Evolutionary conservation across 257 asterid genomes (phyloP).

Genomic region (Solanum ossicruentum): DNA sequence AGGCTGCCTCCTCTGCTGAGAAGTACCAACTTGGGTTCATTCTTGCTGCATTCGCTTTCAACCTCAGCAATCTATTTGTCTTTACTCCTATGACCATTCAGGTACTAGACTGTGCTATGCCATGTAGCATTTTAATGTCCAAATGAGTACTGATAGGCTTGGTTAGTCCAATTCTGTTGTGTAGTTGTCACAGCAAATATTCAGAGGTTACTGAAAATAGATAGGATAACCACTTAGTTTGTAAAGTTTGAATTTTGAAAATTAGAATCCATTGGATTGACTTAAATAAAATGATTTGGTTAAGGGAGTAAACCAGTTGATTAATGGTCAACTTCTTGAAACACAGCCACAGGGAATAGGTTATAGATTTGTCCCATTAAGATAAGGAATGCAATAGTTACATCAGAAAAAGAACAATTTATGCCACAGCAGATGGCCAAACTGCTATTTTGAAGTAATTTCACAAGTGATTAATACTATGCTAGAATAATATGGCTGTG

Average conservation of each 20-base stretch:
- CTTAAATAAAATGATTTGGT: neutral
- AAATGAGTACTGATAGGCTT: neutral
- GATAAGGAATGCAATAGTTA: neutral
- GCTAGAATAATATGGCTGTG: neutral
- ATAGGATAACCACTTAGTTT: neutral
- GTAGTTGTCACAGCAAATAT: neutral
- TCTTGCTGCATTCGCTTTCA: slow-evolving; percentile 76
- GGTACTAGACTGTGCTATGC: slow-evolving; percentile 24
- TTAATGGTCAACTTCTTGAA: neutral
- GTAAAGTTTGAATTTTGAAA: neutral
- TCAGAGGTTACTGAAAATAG: neutral
- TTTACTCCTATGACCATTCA: slow-evolving; percentile 94
- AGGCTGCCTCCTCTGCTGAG: slow-evolving; percentile 51
- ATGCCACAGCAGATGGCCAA: neutral
- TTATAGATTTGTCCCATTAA: neutral
- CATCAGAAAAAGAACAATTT: neutral
- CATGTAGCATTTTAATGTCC: neutral
- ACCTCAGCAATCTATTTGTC: slow-evolving; percentile 76
- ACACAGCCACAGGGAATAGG: neutral
- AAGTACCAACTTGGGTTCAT: slow-evolving; percentile 87
- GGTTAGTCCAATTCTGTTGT: neutral
- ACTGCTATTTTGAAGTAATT: neutral
- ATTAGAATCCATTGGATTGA: neutral
- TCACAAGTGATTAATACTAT: neutral
- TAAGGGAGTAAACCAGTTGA: neutral